A percentile compares a stretch with the other conserved stretches of the same genome.
Evolutionary conservation across 2,329 filamentous ascomycete genomes (phyloP).

Genomic region (Plectosphaerella cucumerina): DNA sequence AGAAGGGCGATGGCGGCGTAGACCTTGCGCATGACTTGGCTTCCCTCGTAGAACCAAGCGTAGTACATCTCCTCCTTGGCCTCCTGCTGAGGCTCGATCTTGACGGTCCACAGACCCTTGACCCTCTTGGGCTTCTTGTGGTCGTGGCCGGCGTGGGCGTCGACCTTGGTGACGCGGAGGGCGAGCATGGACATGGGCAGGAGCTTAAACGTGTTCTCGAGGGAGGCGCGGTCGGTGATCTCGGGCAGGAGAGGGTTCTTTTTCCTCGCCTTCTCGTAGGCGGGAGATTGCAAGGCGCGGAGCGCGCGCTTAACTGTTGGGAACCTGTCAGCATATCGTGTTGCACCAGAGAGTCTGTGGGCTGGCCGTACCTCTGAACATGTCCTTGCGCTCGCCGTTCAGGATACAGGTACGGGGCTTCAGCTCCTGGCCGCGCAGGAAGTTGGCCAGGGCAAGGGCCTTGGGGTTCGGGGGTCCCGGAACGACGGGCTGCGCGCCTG

Average conservation of each 20-base stretch:
- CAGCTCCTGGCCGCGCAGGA: constrained; percentile 76
- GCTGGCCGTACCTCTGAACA: constrained; percentile 79
- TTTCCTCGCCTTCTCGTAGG: constrained; percentile 82
- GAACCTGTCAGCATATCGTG: neutral
- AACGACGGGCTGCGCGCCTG: constrained; percentile 60
- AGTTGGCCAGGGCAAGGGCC: constrained; percentile 84
- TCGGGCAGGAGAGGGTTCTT: constrained; percentile 88
- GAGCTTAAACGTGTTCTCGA: constrained; percentile 92
- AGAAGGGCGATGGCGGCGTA: constrained; percentile 82
- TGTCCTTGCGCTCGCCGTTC: constrained; percentile 94
- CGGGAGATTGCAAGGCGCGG: constrained; percentile 81
- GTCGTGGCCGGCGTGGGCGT: constrained; percentile 72
- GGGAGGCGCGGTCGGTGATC: constrained; percentile 81
- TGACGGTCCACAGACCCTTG: constrained; percentile 95
- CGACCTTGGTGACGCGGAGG: constrained; percentile 79
- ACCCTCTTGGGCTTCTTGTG: constrained; percentile 81
- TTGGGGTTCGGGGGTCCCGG: constrained; percentile 84
- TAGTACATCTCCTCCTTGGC: constrained; percentile 86
- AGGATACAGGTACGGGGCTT: constrained; percentile 90
- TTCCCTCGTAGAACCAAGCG: constrained; percentile 92
- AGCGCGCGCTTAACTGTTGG: constrained; percentile 87
- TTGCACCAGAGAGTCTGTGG: neutral
- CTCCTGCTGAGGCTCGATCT: constrained; percentile 94
- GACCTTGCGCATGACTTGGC: constrained; percentile 89
- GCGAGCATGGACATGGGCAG: constrained; percentile 92